Base-by-base conservation (phyloP, 1,284 basidiomycete species). In the Trichosporon faecale region DNA sequence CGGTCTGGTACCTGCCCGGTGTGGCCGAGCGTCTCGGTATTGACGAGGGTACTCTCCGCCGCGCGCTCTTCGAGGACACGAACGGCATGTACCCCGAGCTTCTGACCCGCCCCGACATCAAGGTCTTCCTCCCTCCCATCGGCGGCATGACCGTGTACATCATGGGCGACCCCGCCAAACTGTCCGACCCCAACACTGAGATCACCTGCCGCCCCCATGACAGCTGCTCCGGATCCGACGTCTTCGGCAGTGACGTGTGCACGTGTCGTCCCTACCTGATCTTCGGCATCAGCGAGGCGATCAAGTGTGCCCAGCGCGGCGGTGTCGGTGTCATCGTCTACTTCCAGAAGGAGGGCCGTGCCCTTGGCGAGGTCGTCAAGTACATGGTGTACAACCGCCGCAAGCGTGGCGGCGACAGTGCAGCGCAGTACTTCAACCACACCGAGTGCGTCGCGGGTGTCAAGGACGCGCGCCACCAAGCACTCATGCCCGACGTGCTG, bases 21-120 rank as follows among this genome's bases (percentile, higher is more conserved):
- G 89, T 96, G 0, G 93, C 94, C 0, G 90, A 92, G 75, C 86
- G 94, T 33, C 93, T 96, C 77, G 91, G 90, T 52, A 94, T 96
- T 65, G 91, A 92, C 0, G 96, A 98, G 82, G 88, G 86, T 11
- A 84, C 93, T 0, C 88, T 98, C 9, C 89, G 95, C 37, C 87
- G 95, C 23, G 91, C 93, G 0, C 86, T 98, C 35, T 98, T 98
- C 76, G 74, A 73, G 80, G 95, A 98, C 71, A 86, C 85, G 0
- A 94, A 94, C 76, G 95, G 94, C 78, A 95, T 95, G 91, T 96
- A 97, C 82, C 95, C 95, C 1, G 95, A 98, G 77, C 88, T 98
- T 64, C 90, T 98, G 76, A 98, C 95, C 11, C 89, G 95, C 16
- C 94, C 93, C 0, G 94, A 97, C 80, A 91, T 98, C 85, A 95